Evolutionary conservation across 495 filamentous ascomycete genomes (phyloP).

Genomic region (Friedmanniomyces simplex): DNA sequence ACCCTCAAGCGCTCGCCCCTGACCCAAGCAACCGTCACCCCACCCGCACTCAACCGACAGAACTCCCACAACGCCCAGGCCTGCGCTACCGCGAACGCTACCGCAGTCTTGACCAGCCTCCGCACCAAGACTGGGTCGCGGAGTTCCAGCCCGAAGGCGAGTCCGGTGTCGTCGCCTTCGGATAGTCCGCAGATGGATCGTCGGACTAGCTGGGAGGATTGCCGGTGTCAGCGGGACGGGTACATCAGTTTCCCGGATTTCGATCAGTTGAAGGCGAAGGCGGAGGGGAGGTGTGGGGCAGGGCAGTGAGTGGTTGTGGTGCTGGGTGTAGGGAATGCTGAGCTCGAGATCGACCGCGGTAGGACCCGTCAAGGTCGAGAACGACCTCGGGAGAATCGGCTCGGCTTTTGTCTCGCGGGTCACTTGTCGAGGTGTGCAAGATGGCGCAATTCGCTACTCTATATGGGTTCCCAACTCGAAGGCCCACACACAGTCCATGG

Average conservation of each 20-base stretch:
- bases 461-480: too few species aligned
- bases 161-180: conserved; percentile 2
- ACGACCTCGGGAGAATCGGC: too few species aligned
- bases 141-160: not conserved
- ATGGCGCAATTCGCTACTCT: too few species aligned
- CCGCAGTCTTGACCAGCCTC: conserved; percentile 27
- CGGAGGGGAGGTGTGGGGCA: conserved; percentile 1
- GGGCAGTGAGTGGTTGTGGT: conserved; percentile 4
- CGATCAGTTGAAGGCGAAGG: conserved; percentile 26
- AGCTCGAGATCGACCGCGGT: not conserved
- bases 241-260: conserved; percentile 42
- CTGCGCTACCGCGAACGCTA: conserved; percentile 16
- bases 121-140: conserved; percentile 5
- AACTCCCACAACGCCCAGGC: conserved; percentile 15
- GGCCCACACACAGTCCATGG: too few species aligned
- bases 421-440: too few species aligned
- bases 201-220: conserved; percentile 20
- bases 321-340: too few species aligned
- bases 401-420: too few species aligned
- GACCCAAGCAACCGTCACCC: conserved; percentile 29
- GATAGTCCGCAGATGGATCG: not conserved
- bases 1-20: conserved; percentile 26
- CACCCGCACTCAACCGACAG: conserved; percentile 27
- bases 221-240: conserved; percentile 28
- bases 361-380: too few species aligned